A percentile compares a stretch with the other conserved stretches of the same genome.
phyloP scores from a whole-genome alignment of 495 filamentous ascomycete genomes.

The Podospora tetraspora region DNA sequence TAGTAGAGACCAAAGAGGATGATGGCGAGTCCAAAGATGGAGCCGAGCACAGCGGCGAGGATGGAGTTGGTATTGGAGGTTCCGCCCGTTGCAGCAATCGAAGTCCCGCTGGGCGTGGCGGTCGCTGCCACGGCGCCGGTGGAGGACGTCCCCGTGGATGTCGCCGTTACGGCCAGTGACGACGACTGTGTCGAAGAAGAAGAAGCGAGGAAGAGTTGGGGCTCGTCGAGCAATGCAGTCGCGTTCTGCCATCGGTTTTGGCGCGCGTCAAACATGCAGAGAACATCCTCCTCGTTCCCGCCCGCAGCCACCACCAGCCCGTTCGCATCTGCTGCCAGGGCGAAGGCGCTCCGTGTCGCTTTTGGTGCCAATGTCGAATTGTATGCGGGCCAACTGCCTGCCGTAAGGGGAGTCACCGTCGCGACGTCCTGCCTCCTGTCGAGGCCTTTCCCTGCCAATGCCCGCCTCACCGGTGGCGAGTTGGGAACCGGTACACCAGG shows the following conservation, averaged over 20 bases:
- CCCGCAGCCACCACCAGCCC: conserved; percentile 73
- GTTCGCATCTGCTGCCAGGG: conserved; percentile 43
- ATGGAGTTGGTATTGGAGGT: conserved; percentile 40
- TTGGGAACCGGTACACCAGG: conserved; percentile 42
- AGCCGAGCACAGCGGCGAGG: conserved; percentile 74
- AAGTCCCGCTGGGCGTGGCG: conserved; percentile 12
- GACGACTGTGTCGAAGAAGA: conserved; percentile 36
- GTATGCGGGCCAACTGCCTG: conserved; percentile 70
- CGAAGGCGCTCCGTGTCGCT: conserved; percentile 44
- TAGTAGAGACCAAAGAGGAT: conserved; percentile 65
- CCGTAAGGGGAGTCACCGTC: conserved; percentile 33
- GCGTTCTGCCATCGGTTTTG: conserved; percentile 79
- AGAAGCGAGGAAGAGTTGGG: conserved; percentile 31
- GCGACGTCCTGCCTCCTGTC: conserved; percentile 27
- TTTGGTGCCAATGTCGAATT: conserved; percentile 66
- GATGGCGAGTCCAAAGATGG: conserved; percentile 64
- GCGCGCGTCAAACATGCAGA: conserved; percentile 77
- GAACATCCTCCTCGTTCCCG: conserved; percentile 57
- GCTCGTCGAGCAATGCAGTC: conserved; percentile 54
- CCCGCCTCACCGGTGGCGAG: conserved; percentile 31
- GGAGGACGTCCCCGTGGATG: conserved; percentile 30
- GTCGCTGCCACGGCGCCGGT: conserved; percentile 17
- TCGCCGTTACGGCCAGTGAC: conserved; percentile 32
- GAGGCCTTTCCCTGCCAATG: conserved; percentile 13
- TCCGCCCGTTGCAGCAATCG: conserved; percentile 30